phyloP scores from a whole-genome alignment of 2,329 filamentous ascomycete genomes.

The Colletotrichum caudatum region DNA sequence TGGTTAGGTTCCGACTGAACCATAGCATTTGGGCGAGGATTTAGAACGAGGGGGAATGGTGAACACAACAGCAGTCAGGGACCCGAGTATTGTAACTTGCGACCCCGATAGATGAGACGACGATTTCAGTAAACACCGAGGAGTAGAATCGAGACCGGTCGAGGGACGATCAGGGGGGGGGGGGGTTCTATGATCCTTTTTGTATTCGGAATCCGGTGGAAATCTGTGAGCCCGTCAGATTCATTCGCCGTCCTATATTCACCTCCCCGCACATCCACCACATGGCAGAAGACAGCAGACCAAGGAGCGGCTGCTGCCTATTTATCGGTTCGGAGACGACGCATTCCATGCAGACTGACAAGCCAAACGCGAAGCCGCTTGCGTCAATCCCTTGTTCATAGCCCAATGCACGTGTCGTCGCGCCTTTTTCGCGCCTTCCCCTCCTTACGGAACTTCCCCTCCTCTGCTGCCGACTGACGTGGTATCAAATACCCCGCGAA shows the following conservation, averaged over 20 bases:
- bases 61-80: neutral
- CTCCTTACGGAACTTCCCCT: slow-evolving; percentile 6
- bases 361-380: neutral
- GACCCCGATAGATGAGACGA: neutral
- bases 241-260: neutral
- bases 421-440: slow-evolving; percentile 20
- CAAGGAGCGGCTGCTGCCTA: slow-evolving; percentile 26
- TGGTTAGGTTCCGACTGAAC: slow-evolving; percentile 59
- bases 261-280: neutral
- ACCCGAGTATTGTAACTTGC: neutral
- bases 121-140: neutral
- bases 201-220: neutral
- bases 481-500: slow-evolving; percentile 31
- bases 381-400: neutral
- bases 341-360: too few species aligned
- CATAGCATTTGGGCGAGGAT: slow-evolving; percentile 53
- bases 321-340: too few species aligned
- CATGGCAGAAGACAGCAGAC: neutral
- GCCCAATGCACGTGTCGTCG: slow-evolving; percentile 19
- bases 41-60: slow-evolving; percentile 32
- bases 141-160: neutral
- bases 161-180: neutral
- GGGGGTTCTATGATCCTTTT: neutral
- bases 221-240: neutral
- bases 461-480: neutral